Base-by-base conservation (phyloP, 2,329 filamentous ascomycete genomes). In the Scedosporium minutisporum region DNA sequence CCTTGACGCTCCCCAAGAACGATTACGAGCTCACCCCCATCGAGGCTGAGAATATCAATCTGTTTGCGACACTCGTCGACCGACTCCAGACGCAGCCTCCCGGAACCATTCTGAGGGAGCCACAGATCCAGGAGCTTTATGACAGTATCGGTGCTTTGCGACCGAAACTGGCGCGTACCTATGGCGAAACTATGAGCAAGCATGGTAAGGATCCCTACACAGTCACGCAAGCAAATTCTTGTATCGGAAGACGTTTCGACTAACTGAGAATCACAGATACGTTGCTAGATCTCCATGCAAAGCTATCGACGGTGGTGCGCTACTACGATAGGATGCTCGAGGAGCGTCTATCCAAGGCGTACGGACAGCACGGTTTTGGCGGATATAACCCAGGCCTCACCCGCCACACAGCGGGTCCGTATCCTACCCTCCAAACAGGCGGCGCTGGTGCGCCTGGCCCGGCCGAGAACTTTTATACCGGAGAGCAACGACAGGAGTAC, bases 161-260 rank as follows among this genome's bases (percentile, higher is more conserved):
- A 59, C 95, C 95, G 1, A 99, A 99, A 74, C 80, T 99, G 62
- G 95, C 95, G 4, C 85, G 95, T 63, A 97, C 93, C 0, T 97
- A 97, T 71, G 95, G 95, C 62, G 95, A 99, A 77, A 97, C 95
- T 0, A 97, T 99, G 95, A 97, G 95, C 83, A 99, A 99, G 75
- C 95, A 97, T 74, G 93, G 91, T 91, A 78, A 72, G 85, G 76
- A 16, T 23, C 38, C 41, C 2, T n/a, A 7, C 9, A 12, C 9
- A 38, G 33, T 14, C 9, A 10, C 33, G 3, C 10, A 38, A 14
- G 33, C 33, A 4, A 38, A 12, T 10, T 23, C 14, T 6, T 27
- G 42, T 62, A 60, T 29, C 21, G 16, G 27, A 27, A 61, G 16
- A 12, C 16, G 2, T 14, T 38, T 57, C 12, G 61, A 21, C 51